Evolutionary conservation across 805 yeast species (phyloP).

Genomic region (Sugiyamaella valdiviana): DNA sequence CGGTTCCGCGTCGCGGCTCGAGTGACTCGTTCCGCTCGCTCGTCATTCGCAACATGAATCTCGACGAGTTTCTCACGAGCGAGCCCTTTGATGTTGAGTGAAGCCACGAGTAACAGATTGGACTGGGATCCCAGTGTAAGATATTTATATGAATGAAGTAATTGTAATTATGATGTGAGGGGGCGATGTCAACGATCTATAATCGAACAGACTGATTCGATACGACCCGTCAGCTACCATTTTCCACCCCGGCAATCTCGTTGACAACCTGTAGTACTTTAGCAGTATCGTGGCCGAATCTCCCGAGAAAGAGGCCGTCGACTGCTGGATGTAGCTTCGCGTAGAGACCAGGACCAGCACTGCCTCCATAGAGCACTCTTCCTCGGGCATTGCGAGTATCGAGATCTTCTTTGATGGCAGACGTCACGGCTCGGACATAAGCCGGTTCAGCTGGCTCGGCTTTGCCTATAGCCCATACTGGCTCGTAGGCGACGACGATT

Average conservation of each 20-base stretch:
- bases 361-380: constrained; percentile 27
- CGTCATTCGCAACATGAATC: constrained; percentile 20
- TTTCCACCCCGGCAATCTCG: constrained; percentile 12
- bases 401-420: constrained; percentile 17
- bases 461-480: constrained; percentile 31
- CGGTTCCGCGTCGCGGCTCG: background rate
- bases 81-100: background rate
- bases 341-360: constrained; percentile 27
- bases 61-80: constrained; percentile 20
- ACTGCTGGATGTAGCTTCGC: constrained; percentile 17
- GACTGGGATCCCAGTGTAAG: background rate
- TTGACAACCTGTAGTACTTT: constrained; percentile 22
- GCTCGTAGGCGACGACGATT: constrained; percentile 28
- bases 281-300: constrained; percentile 25
- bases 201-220: too few species aligned
- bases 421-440: constrained; percentile 23
- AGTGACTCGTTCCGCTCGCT: constrained; percentile 13
- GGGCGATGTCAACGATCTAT: too few species aligned
- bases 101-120: background rate
- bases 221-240: too few species aligned
- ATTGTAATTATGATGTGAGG: background rate
- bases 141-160: background rate
- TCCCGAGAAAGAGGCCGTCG: constrained; percentile 28
- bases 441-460: constrained; percentile 25
- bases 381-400: constrained; percentile 10